Conservation (phyloP, 2,329 filamentous ascomycete species). For the Cladosporium sp. region DNA sequence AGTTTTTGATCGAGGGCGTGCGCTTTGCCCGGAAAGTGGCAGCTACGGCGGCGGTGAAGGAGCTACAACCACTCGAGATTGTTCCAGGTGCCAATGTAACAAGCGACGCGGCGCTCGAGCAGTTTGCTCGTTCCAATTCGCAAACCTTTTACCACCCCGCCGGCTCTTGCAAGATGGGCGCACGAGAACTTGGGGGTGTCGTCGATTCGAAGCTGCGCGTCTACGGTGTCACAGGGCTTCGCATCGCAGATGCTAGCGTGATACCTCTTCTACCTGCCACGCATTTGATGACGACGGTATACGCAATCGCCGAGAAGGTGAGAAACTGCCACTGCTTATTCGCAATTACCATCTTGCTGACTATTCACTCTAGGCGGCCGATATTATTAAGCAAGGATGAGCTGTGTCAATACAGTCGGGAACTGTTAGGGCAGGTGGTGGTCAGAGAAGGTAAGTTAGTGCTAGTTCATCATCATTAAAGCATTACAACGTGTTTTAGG, state of each 20-base stretch:
- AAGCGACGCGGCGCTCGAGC: neutral
- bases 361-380: neutral
- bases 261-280: slow-evolving; percentile 34
- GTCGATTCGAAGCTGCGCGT: slow-evolving; percentile 39
- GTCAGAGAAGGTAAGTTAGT: neutral
- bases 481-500: neutral
- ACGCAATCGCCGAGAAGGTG: slow-evolving; percentile 37
- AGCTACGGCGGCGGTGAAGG: neutral
- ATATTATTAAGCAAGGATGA: neutral
- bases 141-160: slow-evolving; percentile 16
- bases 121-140: neutral
- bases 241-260: slow-evolving; percentile 39
- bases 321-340: slow-evolving; percentile 30
- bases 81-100: slow-evolving; percentile 1
- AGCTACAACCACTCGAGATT: neutral
- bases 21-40: neutral
- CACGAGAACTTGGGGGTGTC: slow-evolving; percentile 26
- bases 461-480: neutral
- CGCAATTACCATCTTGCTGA: slow-evolving; percentile 27
- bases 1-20: slow-evolving; percentile 20
- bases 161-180: slow-evolving; percentile 15
- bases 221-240: slow-evolving; percentile 38
- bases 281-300: slow-evolving; percentile 33
- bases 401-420: neutral
- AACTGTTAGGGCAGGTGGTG: neutral